Conservation (phyloP, 805 yeast genomes). For the Starmerella etchellsii region DNA sequence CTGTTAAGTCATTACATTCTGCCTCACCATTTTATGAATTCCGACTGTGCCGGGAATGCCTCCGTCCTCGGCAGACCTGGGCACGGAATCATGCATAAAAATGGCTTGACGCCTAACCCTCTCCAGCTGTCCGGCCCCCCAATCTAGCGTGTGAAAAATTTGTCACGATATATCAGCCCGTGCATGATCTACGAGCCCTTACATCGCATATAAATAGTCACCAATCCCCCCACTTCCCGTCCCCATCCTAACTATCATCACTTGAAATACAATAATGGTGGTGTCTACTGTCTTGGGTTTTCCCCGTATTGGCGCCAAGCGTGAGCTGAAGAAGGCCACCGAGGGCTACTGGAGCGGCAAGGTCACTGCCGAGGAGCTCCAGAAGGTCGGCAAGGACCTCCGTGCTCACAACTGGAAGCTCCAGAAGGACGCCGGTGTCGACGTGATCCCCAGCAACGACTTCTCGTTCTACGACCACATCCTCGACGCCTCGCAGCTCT, state of each 20-base stretch:
- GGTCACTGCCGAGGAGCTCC: conserved; percentile 70
- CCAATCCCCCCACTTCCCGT: neutral
- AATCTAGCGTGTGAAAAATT: conserved; percentile 18
- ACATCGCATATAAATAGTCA: conserved; percentile 6
- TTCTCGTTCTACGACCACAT: conserved; percentile 98
- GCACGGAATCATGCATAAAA: too few species aligned
- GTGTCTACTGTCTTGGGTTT: conserved; percentile 95
- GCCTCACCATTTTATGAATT: too few species aligned
- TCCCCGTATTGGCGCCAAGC: conserved; percentile 99
- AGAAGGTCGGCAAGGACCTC: conserved; percentile 87
- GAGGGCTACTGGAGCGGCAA: conserved; percentile 99
- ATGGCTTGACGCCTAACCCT: too few species aligned
- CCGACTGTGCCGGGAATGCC: too few species aligned
- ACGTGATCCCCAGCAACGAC: conserved; percentile 92
- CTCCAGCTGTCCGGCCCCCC: too few species aligned
- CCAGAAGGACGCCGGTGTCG: conserved; percentile 95
- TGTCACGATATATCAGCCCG: conserved; percentile 16
- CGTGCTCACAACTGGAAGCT: conserved; percentile 96
- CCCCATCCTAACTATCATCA: neutral
- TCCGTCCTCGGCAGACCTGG: too few species aligned
- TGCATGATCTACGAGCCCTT: neutral
- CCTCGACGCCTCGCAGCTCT: conserved; percentile 77
- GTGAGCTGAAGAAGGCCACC: conserved; percentile 97
- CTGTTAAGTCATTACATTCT: too few species aligned
- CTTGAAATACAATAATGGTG: conserved; percentile 48